phyloP scores from a whole-genome alignment of 2,329 filamentous ascomycete species.

The Neofusicoccum cordaticola region DNA sequence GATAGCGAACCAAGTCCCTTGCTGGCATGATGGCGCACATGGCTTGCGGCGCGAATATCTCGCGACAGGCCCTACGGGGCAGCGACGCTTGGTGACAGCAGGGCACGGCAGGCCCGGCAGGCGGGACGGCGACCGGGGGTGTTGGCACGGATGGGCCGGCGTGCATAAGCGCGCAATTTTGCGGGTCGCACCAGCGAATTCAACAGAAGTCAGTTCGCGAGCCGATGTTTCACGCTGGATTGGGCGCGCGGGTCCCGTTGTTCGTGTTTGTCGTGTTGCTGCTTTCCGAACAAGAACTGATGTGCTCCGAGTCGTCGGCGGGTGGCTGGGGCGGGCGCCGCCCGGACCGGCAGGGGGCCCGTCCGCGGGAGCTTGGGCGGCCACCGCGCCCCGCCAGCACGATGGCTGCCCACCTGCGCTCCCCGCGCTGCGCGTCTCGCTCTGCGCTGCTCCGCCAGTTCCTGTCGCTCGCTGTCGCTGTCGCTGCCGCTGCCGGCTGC shows the following conservation, averaged over 20 bases:
- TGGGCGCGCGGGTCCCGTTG: background rate
- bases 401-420: too few species aligned
- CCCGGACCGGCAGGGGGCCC: too few species aligned
- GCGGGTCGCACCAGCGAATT: background rate
- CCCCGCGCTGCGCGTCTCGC: background rate
- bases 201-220: background rate
- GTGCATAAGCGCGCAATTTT: constrained; percentile 6
- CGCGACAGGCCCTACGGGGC: background rate
- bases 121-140: background rate
- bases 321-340: background rate
- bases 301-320: too few species aligned
- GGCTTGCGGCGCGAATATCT: background rate
- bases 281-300: too few species aligned
- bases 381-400: too few species aligned
- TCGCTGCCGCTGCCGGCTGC: background rate
- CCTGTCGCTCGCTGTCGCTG: background rate
- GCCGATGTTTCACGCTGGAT: background rate
- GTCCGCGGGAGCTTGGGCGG: too few species aligned
- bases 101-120: background rate
- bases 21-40: background rate
- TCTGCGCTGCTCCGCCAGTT: background rate
- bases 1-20: background rate
- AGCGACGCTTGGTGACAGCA: background rate
- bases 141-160: background rate
- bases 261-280: background rate